Percentiles rank a stretch among this genome's conserved stretches.
Conservation (phyloP, 192 early-diverging fungal genomes). For the Coemansia erecta region DNA sequence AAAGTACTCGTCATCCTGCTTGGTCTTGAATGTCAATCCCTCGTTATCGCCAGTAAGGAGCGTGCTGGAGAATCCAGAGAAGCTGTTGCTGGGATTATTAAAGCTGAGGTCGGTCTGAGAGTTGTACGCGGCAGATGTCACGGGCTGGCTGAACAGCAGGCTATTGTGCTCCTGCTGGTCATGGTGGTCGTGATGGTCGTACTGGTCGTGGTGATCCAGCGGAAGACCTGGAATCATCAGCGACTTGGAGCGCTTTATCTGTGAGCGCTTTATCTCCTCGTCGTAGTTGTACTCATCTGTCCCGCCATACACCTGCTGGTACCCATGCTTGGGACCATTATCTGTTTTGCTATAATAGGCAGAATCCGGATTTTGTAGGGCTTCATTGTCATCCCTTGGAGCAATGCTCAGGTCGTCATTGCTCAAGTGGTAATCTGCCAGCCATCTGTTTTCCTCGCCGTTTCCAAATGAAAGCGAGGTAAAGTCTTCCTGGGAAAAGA, state of each 20-base stretch:
- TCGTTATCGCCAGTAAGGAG: background rate
- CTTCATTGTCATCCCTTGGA: background rate
- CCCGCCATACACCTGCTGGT: background rate
- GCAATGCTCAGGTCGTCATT: too few species aligned
- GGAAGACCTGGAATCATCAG: conserved; percentile 13
- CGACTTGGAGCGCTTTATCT: conserved; percentile 24
- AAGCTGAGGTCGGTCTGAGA: too few species aligned
- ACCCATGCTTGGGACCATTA: conserved; percentile 3
- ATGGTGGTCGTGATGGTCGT: background rate
- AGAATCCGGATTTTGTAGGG: background rate
- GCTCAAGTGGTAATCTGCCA: too few species aligned
- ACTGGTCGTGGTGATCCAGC: background rate
- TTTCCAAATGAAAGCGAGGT: too few species aligned
- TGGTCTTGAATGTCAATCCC: too few species aligned
- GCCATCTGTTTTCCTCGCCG: too few species aligned
- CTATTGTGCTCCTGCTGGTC: background rate
- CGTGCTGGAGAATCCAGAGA: too few species aligned
- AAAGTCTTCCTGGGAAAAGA: too few species aligned
- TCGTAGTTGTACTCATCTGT: background rate
- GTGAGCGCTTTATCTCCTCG: conserved; percentile 1
- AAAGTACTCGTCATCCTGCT: conserved; percentile 32
- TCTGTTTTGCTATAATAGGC: background rate
- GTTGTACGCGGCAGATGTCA: background rate
- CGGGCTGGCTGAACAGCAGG: background rate
- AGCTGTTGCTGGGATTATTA: too few species aligned